Base-by-base conservation (phyloP, 2,329 filamentous ascomycete genomes). In the Nigrospora osmanthi region DNA sequence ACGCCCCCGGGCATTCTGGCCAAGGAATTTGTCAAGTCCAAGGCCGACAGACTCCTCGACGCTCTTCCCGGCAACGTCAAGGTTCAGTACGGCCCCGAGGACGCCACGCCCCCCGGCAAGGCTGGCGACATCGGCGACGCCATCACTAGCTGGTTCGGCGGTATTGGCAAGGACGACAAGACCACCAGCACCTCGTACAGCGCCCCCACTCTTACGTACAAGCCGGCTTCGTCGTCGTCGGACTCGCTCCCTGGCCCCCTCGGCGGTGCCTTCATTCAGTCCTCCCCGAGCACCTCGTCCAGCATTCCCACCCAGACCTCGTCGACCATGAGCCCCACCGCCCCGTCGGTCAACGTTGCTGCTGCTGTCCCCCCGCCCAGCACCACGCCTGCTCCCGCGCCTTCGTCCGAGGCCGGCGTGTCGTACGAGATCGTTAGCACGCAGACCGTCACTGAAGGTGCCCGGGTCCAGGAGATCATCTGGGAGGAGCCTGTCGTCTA, bases 51-150 rank as follows among this genome's bases (percentile, higher is more conserved):
- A 11, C 69, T 76, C 7, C 64, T 79, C 44, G 60, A 70, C 12
- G 68, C 72, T 37, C 75, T 95, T 16, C 88, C 89, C 6, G 87
- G 89, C 37, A 73, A 77, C 47, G 64, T 80, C 16, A 49, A 60
- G 6, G 70, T 85, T 47, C 58, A 64, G 39, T 55, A 49, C 32
- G 58, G 57, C 11, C 58, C 58, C 13, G 40, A 59, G 47, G 54
- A 52, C 9, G 58, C 47, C 35, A 53, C 52, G n/a, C 43, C 52
- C 45, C 43, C 52, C 45, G 34, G 48, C 37, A 49, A 33, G 7
- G 38, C 49, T 31, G 34, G 30, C 16, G 43, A 43, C 6, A 31
- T 31, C 11, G 30, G 37, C 11, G 36, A 47, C 6, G 34, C 50
- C 14, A 42, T 55, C 31, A 51, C 54, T n/a, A 53, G 55, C 44